Evolutionary conservation across 768 basidiomycete genomes (phyloP), one percentile per base, ranked within the genome.

Genomic region (Mrakia hoshinonis): DNA sequence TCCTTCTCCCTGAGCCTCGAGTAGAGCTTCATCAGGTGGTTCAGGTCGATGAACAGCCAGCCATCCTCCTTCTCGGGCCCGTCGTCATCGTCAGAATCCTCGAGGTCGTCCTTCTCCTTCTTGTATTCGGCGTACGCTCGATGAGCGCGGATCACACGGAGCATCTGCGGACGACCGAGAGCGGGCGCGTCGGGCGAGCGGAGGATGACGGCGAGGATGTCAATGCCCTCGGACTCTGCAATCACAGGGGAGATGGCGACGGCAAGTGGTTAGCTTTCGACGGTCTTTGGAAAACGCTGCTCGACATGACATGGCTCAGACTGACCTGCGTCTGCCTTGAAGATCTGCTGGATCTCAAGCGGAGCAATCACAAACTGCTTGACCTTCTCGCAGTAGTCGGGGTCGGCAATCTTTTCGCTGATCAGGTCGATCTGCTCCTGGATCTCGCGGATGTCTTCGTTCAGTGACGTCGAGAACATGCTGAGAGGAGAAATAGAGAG

Each of bases 41-140:
- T 86, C 67, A 97, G 81, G 79, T 99, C 96, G 79, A 98, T 95
- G 74, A 90, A 89, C 39, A 99, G 80, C 96, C 96, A 99, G 10
- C 89, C 95, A 76, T 96, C 93, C 58, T 99, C 96, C 77, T 94
- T 87, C 69, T 86, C 84, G 1, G 95, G 94, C 0, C 93, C 95
- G 48, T 94, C 89, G 76, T 92, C 82, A 15, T 78, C 90, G 75
- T 94, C 93, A 2, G 93, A 96, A 78, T 93, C 91, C 26, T 83
- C 83, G 67, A 89, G 76, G 7, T 82, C 79, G 65, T 85, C 85
- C 52, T 84, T 84, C 67, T 87, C 81, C 64, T 81, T 83, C 75
- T 86, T 75, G 81, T 97, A 98, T n/a, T 83, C 81, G 18, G 82
- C 82, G 81, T 96, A 91, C 1, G 92, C 91, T 31, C 85, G 84